Evolutionary conservation across 2,329 filamentous ascomycete species (phyloP), one percentile per base, ranked within the genome.

Genomic region (Penicillium sp.): DNA sequence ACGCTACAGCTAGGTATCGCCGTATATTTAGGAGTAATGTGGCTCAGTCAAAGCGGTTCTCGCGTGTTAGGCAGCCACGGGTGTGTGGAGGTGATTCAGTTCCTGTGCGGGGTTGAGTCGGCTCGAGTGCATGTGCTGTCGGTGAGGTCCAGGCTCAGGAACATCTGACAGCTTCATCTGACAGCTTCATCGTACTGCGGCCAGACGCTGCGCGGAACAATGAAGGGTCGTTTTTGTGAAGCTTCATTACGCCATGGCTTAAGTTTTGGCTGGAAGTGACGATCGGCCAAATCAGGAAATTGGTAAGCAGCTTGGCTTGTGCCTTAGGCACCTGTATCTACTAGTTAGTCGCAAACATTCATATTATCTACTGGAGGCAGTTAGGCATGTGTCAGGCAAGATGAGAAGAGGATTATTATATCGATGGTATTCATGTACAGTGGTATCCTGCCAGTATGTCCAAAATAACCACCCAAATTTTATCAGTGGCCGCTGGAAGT

Each of bases 361-460:
- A 26, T 26, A 26, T 26, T 26, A 26, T 26, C 26, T 6, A 26
- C 26, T 26, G 26, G 26, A 26, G 26, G 26, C 3, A 26, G 26
- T 26, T 26, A 26, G 26, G 3, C 26, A 26, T 26, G 26, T 6
- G 26, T 26, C 3, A 4, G 26, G 26, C 26, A 26, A 26, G 44
- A 82, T 79, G 72, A 84, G 17, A 47, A 47, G 45, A 47, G n/a
- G 45, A 9, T 44, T 26, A 48, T 26, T 17, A 29, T 52, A 44
- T 41, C 31, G 51, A 45, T 46, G 46, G 23, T 56, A 56, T 44
- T 19, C 46, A 55, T 52, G 47, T 56, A 58, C 52, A 58, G 46
- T 52, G 60, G 60, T 61, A 61, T 61, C 48, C 53, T 8, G 19
- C 35, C 15, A 26, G 7, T 55, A 61, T 55, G 30, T 47, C 26